Evolutionary conservation across 805 yeast genomes (phyloP).

Genomic region (Candida succiphila): DNA sequence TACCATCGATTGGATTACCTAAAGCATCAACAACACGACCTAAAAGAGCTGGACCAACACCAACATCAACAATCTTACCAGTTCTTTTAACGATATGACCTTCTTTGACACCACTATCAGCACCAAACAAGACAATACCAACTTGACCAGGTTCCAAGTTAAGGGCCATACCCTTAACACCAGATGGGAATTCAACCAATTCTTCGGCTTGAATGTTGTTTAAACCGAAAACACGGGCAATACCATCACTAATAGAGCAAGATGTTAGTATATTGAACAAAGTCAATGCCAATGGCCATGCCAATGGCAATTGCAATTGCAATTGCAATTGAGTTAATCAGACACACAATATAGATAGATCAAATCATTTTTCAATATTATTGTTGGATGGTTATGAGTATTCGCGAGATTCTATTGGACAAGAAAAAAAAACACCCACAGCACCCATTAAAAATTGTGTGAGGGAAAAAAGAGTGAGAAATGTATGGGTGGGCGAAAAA

Average conservation of each 20-base stretch:
- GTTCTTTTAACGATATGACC: constrained; percentile 99
- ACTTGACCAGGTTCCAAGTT: constrained; percentile 99
- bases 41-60: constrained; percentile 95
- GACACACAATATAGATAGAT: not conserved
- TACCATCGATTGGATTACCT: constrained; percentile 99
- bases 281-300: not conserved
- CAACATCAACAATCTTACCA: constrained; percentile 98
- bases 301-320: not conserved
- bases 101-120: constrained; percentile 96
- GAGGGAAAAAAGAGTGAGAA: no score
- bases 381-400: constrained; percentile 17
- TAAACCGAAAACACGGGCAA: constrained; percentile 99
- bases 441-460: not conserved
- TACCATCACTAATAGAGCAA: constrained; percentile 77
- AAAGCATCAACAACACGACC: constrained; percentile 99
- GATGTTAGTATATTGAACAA: constrained; percentile 28
- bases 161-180: constrained; percentile 99
- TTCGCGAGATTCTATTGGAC: constrained; percentile 17
- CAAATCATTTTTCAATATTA: no score
- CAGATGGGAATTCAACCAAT: constrained; percentile 97
- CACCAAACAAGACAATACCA: constrained; percentile 99
- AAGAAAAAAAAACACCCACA: not conserved
- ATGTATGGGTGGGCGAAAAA: no score
- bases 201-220: constrained; percentile 99
- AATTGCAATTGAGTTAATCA: not conserved